Base-by-base conservation (phyloP, 768 basidiomycete genomes). In the Coprinopsis marcescibilis region DNA sequence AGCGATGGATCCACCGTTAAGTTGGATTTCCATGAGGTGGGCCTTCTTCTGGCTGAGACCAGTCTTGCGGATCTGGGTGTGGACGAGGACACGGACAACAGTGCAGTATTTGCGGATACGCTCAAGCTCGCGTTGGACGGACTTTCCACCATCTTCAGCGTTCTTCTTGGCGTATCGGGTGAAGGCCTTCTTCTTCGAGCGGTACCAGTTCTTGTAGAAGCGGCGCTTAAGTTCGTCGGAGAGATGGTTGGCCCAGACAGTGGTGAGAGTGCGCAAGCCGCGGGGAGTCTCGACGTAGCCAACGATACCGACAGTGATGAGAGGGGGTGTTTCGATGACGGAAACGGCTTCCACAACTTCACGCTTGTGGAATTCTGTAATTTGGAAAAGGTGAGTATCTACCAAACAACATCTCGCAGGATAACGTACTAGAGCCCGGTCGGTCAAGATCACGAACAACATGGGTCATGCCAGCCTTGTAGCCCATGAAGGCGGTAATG, bases 171-270 rank as follows among this genome's bases (percentile, higher is more conserved):
- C 94, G 71, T 99, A 99, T 65, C 92, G 91, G 62, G 96, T 99
- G 83, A 98, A 99, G 32, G 96, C 96, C 85, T 99, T 99, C 83
- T 98, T 98, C 89, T 99, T 99, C 41, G 92, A 95, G 58, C 90
- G 85, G 79, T 98, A 98, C 94, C 95, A 97, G 81, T 95, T 96
- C 80, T 93, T 94, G 87, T 98, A 97, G 85, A 99, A 97, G 59
- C 96, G 83, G 63, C 96, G 90, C 74, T 95, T 99, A 67, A 98
- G 66, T 67, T 97, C 94, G 67, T 97, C 96, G 30, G 91, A 94
- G 34, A 99, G 81, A 69, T 99, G 96, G 57, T 89, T 88, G 38
- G 96, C 94, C 96, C 89, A 91, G 67, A 96, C 94, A 51, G 96
- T 99, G 63, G 96, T 98, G 63, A 99, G 87, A 33, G 93, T 91